phyloP scores from a whole-genome alignment of 495 filamentous ascomycete species.

The Penicillium parvum region DNA sequence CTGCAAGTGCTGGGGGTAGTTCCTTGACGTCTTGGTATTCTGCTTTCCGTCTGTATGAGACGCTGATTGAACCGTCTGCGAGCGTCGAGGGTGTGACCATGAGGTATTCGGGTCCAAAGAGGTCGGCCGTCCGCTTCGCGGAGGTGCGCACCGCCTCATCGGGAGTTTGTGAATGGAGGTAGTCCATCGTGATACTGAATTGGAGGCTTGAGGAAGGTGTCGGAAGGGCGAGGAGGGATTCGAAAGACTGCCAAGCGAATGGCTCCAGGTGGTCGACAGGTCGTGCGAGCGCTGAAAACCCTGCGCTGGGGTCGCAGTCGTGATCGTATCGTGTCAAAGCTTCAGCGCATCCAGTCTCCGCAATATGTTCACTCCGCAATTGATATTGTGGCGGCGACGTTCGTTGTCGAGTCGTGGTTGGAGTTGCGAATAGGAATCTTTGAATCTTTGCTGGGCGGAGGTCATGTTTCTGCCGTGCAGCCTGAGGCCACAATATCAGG shows the following conservation, averaged over 20 bases:
- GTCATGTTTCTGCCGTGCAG: too few species aligned
- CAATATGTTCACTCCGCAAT: not conserved
- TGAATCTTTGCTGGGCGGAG: constrained; percentile 2
- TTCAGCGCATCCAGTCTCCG: constrained; percentile 1
- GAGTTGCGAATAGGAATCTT: constrained; percentile 8
- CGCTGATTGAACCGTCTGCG: constrained; percentile 41
- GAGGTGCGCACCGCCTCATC: constrained; percentile 51
- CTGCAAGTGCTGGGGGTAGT: constrained; percentile 78
- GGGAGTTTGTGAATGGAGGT: constrained; percentile 29
- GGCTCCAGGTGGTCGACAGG: constrained; percentile 3
- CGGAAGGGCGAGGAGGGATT: not conserved
- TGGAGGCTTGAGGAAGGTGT: constrained; percentile 3
- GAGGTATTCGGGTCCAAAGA: constrained; percentile 55
- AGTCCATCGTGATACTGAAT: constrained; percentile 28
- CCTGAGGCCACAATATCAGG: constrained; percentile 15
- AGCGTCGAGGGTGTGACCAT: constrained; percentile 46
- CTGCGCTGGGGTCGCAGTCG: constrained; percentile 4
- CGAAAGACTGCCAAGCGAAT: constrained; percentile 3
- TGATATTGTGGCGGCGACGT: not conserved
- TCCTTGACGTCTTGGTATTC: constrained; percentile 83
- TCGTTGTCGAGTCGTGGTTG: constrained; percentile 1
- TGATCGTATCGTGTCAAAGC: not conserved
- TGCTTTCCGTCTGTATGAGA: constrained; percentile 58
- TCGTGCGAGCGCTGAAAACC: constrained; percentile 17
- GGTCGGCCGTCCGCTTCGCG: constrained; percentile 64